Evolutionary conservation across 257 asterid genomes (phyloP).

Genomic region (Nyctanthes arbortristis): DNA sequence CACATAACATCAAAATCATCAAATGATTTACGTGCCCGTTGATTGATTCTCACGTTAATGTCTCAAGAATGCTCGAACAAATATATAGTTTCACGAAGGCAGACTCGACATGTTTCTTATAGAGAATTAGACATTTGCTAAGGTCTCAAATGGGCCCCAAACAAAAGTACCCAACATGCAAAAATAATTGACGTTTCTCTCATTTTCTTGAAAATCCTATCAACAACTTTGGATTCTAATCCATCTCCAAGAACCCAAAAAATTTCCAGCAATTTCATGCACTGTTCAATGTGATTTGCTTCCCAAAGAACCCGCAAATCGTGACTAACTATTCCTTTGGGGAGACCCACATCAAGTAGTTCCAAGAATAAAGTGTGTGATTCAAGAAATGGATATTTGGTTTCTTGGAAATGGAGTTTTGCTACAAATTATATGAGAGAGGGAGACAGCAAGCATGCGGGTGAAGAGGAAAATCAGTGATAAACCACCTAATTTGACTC

Average conservation of each 20-base stretch:
- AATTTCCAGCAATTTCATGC: conserved; percentile 8
- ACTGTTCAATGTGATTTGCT: conserved; percentile 33
- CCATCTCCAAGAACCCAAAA: conserved; percentile 2
- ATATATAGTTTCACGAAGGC: not conserved
- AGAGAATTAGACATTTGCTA: conserved; percentile 35
- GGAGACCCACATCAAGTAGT: conserved; percentile 22
- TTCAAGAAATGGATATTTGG: conserved; percentile 29
- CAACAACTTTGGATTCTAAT: conserved; percentile 48
- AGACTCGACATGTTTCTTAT: not conserved
- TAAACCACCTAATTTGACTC: conserved; percentile 26
- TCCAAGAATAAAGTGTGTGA: conserved; percentile 35
- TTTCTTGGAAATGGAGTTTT: conserved; percentile 57
- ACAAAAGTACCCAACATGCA: not conserved
- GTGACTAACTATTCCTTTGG: conserved; percentile 18
- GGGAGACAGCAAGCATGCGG: conserved; percentile 34
- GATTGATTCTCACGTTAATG: not conserved
- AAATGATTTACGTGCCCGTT: not conserved
- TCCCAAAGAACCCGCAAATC: conserved; percentile 33
- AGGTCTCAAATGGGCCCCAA: conserved; percentile 18
- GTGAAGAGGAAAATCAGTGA: conserved; percentile 16
- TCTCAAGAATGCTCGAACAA: not conserved
- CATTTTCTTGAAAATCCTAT: conserved; percentile 14
- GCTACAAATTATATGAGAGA: conserved; percentile 28
- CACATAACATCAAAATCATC: not conserved
- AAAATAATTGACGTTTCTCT: not conserved